Base-by-base conservation (phyloP, 139 green algal species). In the Gonium pectorale region DNA sequence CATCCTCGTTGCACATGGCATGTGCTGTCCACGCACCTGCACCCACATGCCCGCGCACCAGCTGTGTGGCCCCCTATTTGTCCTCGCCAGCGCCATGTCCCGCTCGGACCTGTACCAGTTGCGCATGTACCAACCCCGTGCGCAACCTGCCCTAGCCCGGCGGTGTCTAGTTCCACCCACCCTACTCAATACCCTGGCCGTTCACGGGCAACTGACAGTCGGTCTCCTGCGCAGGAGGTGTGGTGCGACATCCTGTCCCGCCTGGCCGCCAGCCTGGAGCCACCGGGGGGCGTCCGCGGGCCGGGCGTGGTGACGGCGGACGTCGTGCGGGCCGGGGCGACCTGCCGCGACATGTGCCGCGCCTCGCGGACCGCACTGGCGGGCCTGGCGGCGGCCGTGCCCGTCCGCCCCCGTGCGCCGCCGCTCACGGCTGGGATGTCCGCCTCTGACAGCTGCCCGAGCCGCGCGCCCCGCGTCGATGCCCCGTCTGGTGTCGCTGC, bases 261-360 rank as follows among this genome's bases (percentile, higher is more conserved):
- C 7, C 59, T 82, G 59, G 75, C 59, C 1, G 51, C 29, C 59
- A 71, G 59, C 38, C 75, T 82, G 75, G 75, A 82, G 59, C 59
- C 75, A 0, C 51, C 60, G 3, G 38, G 38, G 40, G 37, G 54
- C 56, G 2, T 82, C 13, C 54, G 75, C 8, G 75, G 59, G 6
- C 75, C 75, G 5, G 41, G 41, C 13, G 75, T 60, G 60, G 75
- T 82, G 59, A 59, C 75, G n/a, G 59, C 38, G 24, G 75, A 82
- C 75, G 60, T 82, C 29, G 56, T 33, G 40, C 40, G 59, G 0
- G 40, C 59, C 1, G 75, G 40, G 29, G 29, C 43, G 38, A 22
- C 59, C 29, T 82, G 75, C 60, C 27, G 38, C 26, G 75, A 54
- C 54, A 56, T 44, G 37, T 26, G 13, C 29, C 41, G 5, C 0